Percentiles rank a stretch among this genome's conserved stretches.
Evolutionary conservation across 169 alveolate genomes (phyloP).

Genomic region (Plasmodium chabaudi): DNA sequence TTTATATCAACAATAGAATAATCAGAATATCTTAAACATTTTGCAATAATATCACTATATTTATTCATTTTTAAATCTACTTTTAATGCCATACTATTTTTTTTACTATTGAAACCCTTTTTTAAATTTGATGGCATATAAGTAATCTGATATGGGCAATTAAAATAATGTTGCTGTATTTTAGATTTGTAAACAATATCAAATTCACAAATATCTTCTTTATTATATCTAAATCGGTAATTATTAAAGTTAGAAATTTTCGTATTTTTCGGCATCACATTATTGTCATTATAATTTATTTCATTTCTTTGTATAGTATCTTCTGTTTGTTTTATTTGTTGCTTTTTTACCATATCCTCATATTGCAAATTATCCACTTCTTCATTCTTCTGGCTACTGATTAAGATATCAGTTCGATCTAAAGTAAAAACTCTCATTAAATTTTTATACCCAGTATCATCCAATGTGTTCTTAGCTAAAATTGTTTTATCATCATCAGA

Average conservation of each 20-base stretch:
- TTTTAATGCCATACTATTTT: not conserved
- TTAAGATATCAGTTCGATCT: conserved; percentile 36
- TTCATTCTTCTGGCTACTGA: not conserved
- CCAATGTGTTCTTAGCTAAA: conserved; percentile 13
- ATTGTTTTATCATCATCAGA: conserved; percentile 5
- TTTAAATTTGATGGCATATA: conserved; percentile 48
- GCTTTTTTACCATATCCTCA: not conserved
- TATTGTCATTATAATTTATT: not conserved
- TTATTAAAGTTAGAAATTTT: conserved; percentile 19
- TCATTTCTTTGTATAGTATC: not conserved
- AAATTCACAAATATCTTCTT: conserved; percentile 4
- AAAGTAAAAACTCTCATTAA: conserved; percentile 31
- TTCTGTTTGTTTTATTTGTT: not conserved
- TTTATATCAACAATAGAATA: conserved; percentile 33
- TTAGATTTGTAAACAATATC: conserved; percentile 68
- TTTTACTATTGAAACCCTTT: not conserved
- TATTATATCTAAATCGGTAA: conserved; percentile 39
- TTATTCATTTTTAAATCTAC: conserved; percentile 35
- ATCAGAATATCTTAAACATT: conserved; percentile 65
- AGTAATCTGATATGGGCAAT: conserved; percentile 72
- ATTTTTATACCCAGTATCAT: conserved; percentile 65
- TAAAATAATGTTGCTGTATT: conserved; percentile 76
- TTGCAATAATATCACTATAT: conserved; percentile 53
- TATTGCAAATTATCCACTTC: not conserved
- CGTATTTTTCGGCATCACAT: not conserved